These are phyloP conservation scores for Fusarium pseudocircinatum DNA, from an alignment of 2,329 filamentous ascomycete species.

Conservation along the genomic window DNA sequence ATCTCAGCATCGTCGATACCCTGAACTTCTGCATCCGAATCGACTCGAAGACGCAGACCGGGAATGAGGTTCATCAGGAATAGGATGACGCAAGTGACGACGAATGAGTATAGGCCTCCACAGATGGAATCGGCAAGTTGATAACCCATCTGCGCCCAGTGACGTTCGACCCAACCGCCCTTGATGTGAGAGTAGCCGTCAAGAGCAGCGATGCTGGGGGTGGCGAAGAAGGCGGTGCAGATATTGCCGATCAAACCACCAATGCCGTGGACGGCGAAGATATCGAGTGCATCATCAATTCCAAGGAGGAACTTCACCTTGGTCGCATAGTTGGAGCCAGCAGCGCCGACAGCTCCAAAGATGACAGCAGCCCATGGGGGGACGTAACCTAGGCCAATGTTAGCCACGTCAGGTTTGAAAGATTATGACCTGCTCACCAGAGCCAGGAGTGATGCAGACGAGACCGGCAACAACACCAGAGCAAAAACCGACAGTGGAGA, in stretches of 20 bases:
- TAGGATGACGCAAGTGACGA: slow-evolving; percentile 79
- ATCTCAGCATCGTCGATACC: slow-evolving; percentile 92
- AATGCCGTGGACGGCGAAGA: slow-evolving; percentile 84
- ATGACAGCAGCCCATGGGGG: slow-evolving; percentile 85
- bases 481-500: slow-evolving; percentile 93
- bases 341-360: slow-evolving; percentile 79
- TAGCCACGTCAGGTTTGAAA: slow-evolving; percentile 5
- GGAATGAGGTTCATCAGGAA: slow-evolving; percentile 83
- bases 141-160: slow-evolving; percentile 86
- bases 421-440: slow-evolving; percentile 59
- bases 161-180: slow-evolving; percentile 84
- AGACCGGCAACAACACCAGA: slow-evolving; percentile 88
- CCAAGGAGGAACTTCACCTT: slow-evolving; percentile 87
- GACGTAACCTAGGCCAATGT: slow-evolving; percentile 66
- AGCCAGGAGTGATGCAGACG: slow-evolving; percentile 88
- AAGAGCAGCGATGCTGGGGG: slow-evolving; percentile 83
- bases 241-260: slow-evolving; percentile 84
- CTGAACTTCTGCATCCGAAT: slow-evolving; percentile 81
- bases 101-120: slow-evolving; percentile 81
- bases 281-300: slow-evolving; percentile 88
- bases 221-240: slow-evolving; percentile 83
- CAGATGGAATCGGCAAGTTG: slow-evolving; percentile 84
- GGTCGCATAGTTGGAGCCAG: slow-evolving; percentile 87
- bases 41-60: slow-evolving; percentile 76
- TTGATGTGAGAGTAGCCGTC: slow-evolving; percentile 74